Evolutionary conservation across 208 protist species (phyloP), one percentile per base, ranked within the genome.

Genomic region (Wallacemonas rigidus): DNA sequence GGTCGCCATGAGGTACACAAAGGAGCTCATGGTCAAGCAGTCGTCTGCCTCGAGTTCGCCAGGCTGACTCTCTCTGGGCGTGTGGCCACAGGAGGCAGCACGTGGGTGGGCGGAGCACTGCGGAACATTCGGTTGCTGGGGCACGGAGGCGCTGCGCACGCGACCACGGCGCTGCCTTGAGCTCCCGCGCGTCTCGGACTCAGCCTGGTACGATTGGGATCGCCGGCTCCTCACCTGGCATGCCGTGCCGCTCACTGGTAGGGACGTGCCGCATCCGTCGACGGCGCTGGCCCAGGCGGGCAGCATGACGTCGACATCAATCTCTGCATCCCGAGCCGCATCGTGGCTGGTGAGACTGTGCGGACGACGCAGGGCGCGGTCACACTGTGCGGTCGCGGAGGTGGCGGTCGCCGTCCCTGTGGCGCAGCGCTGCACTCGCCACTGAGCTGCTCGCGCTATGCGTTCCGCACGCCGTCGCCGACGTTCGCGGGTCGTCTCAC

Each of bases 1-100:
- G n/a, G 88, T 86, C 15, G 77, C 87, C 86, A 88, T 88, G 44
- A 85, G 80, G 56, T 72, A 71, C 36, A 92, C 74, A 51, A 86
- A 90, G 9, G 85, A 91, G 38, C 65, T 77, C 45, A 76, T 12
- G 36, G 86, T 89, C 61, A 93, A 62, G 57, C 74, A 81, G 75
- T 86, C 80, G 64, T 93, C 88, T 41, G 79, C 76, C 67, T 88
- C 88, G 58, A 87, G 67, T 43, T 71, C 70, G 50, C 79, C 79
- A 8, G 70, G 74, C 11, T 56, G 39, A 55, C 40, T 64, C 3
- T 82, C 73, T 6, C 73, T 65, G 4, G 82, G 81, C 55, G 75
- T 11, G n/a, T 77, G 72, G 11, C 81, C 86, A 15, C 80, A 64
- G 38, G 86, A 65, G 74, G 58, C 69, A 61, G 69, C 78, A 74